Percentiles rank a stretch among this genome's conserved stretches.
Conservation (phyloP, 2,329 filamentous ascomycete species). For the Penicillium paneum region DNA sequence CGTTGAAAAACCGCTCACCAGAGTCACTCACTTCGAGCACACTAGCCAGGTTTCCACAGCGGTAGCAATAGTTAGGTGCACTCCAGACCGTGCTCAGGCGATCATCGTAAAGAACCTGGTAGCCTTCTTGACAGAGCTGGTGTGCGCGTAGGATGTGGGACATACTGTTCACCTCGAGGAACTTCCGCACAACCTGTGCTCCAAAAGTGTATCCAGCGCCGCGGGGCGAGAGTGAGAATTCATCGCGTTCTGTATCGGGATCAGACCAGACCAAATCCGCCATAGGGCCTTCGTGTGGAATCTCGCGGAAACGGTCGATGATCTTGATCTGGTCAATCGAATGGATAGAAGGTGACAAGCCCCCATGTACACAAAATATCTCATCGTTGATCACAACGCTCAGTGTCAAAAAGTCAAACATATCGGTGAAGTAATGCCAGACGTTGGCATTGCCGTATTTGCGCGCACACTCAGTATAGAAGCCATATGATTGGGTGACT, state of each 20-base stretch:
- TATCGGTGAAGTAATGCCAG: slow-evolving; percentile 99
- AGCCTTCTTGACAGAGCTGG: slow-evolving; percentile 96
- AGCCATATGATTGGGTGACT: slow-evolving; percentile 97
- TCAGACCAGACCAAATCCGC: slow-evolving; percentile 99
- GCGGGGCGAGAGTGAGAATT: slow-evolving; percentile 89
- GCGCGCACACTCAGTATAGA: slow-evolving; percentile 95
- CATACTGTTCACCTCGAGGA: slow-evolving; percentile 95
- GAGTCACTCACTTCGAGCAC: slow-evolving; percentile 93
- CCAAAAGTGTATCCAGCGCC: slow-evolving; percentile 97
- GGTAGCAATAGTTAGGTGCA: slow-evolving; percentile 92
- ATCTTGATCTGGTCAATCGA: slow-evolving; percentile 99
- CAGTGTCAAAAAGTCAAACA: slow-evolving; percentile 97
- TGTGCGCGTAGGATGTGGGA: slow-evolving; percentile 96
- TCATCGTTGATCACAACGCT: slow-evolving; percentile 98
- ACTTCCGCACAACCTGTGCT: slow-evolving; percentile 96
- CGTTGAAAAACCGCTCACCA: slow-evolving; percentile 93
- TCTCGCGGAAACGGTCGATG: slow-evolving; percentile 97
- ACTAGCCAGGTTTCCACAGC: slow-evolving; percentile 95
- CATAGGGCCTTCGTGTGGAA: slow-evolving; percentile 98
- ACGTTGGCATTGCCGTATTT: slow-evolving; percentile 99
- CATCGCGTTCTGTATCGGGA: slow-evolving; percentile 93
- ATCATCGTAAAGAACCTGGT: slow-evolving; percentile 95
- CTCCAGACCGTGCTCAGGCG: slow-evolving; percentile 95
- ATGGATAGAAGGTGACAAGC: slow-evolving; percentile 85
- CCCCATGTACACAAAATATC: slow-evolving; percentile 98